These are phyloP conservation scores for Colletotrichum tropicicola DNA, from an alignment of 2,329 filamentous ascomycete species.

Conservation along the genomic window DNA sequence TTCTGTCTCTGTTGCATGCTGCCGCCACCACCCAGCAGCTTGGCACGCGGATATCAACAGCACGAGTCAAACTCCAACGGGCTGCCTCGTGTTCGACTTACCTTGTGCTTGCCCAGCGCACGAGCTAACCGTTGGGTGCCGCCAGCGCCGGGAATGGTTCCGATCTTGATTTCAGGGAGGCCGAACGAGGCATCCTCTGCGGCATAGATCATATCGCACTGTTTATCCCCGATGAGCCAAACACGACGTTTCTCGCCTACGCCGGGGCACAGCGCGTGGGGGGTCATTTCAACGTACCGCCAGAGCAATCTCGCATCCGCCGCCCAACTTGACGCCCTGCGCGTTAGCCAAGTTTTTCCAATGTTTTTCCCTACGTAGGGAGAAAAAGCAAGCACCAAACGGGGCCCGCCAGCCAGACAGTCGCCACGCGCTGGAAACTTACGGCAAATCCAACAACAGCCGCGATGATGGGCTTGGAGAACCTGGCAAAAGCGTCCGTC, in stretches of 20 bases:
- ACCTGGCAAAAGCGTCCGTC: constrained; percentile 42
- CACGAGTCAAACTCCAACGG: constrained; percentile 37
- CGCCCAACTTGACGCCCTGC: constrained; percentile 47
- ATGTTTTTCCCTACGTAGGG: neutral
- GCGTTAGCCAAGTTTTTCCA: constrained; percentile 6
- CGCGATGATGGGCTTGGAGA: constrained; percentile 57
- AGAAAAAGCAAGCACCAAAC: neutral
- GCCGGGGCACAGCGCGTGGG: neutral
- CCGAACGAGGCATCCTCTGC: constrained; percentile 46
- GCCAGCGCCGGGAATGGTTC: constrained; percentile 50
- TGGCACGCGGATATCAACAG: constrained; percentile 6
- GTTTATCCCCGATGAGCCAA: neutral
- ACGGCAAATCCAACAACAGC: constrained; percentile 61
- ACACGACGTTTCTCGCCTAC: neutral
- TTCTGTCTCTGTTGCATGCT: neutral
- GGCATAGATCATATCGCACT: constrained; percentile 51
- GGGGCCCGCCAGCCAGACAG: neutral
- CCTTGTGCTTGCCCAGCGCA: constrained; percentile 51
- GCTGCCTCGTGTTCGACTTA: constrained; percentile 23
- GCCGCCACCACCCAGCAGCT: too few species aligned
- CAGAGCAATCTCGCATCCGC: constrained; percentile 59
- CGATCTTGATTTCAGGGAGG: constrained; percentile 49
- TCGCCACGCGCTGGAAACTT: constrained; percentile 34
- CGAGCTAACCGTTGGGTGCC: constrained; percentile 51
- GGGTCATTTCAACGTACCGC: constrained; percentile 40